These are phyloP conservation scores for Phoma herbarum DNA, from an alignment of 2,329 filamentous ascomycete species.

Conservation along the genomic window DNA sequence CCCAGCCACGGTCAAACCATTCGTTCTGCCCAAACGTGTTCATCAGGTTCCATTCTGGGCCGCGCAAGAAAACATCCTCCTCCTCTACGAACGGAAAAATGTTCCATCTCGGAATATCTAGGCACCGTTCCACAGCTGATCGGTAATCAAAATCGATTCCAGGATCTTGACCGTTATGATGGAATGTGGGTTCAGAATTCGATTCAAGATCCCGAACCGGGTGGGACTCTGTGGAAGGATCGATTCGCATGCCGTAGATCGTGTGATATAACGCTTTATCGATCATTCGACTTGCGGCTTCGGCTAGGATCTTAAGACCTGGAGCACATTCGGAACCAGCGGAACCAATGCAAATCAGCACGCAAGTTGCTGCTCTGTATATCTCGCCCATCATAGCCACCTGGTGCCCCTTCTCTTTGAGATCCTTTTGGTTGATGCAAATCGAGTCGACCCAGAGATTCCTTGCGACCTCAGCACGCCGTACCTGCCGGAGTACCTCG, in stretches of 20 bases:
- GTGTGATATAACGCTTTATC: background rate
- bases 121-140: background rate
- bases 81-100: background rate
- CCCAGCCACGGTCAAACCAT: background rate
- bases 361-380: conserved; percentile 16
- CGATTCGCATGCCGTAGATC: background rate
- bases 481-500: background rate
- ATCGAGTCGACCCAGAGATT: conserved; percentile 25
- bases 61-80: background rate
- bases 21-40: background rate
- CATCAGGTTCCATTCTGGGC: background rate
- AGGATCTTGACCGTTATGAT: background rate
- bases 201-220: background rate
- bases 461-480: background rate
- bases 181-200: too few species aligned
- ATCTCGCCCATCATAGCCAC: conserved; percentile 21
- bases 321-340: background rate
- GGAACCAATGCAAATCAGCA: conserved; percentile 21
- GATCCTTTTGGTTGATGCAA: conserved; percentile 26
- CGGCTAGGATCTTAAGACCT: background rate
- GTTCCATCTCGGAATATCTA: background rate
- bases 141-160: background rate
- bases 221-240: background rate
- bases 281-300: background rate
- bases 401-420: conserved; percentile 21